Evolutionary conservation across 345 rosid species (phyloP).

Genomic region (Firmiana major): DNA sequence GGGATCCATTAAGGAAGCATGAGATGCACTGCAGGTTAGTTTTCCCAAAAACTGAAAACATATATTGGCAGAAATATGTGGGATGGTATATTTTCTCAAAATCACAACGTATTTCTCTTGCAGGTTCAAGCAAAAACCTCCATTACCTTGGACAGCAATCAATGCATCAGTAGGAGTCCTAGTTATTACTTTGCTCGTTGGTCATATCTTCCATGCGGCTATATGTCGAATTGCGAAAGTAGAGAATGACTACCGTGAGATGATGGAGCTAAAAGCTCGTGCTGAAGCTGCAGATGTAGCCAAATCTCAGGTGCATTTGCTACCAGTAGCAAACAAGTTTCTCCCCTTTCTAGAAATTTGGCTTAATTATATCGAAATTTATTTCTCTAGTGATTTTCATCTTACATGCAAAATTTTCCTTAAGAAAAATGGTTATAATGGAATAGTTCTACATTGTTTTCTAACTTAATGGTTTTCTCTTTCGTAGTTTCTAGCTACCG

Average conservation of each 20-base stretch:
- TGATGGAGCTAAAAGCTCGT: conserved; percentile 81
- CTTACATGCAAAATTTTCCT: neutral
- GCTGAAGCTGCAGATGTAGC: conserved; percentile 99
- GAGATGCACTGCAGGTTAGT: conserved; percentile 95
- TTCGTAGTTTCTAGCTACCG: conserved; percentile 90
- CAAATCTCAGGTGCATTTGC: conserved; percentile 74
- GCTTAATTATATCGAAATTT: neutral
- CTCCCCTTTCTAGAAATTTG: neutral
- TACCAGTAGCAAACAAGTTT: neutral
- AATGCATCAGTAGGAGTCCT: conserved; percentile 53
- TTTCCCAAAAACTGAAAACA: neutral
- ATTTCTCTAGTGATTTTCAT: neutral
- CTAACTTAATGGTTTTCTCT: conserved; percentile 19
- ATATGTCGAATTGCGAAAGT: conserved; percentile 67
- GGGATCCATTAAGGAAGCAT: conserved; percentile 86
- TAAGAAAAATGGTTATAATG: neutral
- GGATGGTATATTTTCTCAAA: neutral
- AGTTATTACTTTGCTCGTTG: conserved; percentile 67
- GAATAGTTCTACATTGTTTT: neutral
- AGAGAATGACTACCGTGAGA: conserved; percentile 66
- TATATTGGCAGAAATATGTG: conserved; percentile 1
- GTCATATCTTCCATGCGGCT: conserved; percentile 74
- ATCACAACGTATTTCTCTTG: conserved; percentile 1
- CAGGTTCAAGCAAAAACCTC: conserved; percentile 81
- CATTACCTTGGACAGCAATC: conserved; percentile 78